Base-by-base conservation (phyloP, 169 alveolate genomes). In the Babesia caballi region DNA sequence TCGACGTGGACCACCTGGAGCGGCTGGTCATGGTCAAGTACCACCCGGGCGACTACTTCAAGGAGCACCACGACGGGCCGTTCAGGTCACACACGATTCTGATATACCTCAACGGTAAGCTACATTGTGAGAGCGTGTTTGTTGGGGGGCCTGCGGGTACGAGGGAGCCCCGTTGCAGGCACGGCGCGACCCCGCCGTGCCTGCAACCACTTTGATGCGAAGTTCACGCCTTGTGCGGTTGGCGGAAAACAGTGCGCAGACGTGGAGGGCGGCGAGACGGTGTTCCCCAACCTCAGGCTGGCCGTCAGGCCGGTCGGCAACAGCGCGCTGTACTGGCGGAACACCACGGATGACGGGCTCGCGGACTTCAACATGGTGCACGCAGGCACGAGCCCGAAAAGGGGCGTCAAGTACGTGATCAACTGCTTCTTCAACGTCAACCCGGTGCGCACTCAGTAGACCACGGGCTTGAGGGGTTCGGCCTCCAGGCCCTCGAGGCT, bases 11-110 rank as follows among this genome's bases (percentile, higher is more conserved):
- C 25, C 66, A 78, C 67, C 54, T 87, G 66, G 93, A 87, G 60
- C 85, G 82, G n/a, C 78, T 87, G 63, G 93, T 86, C 15, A 83
- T 87, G 84, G 93, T 87, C 49, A 82, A 83, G 67, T 87, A 87
- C 66, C 66, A 68, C 46, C 81, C 88, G 46, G 84, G 86, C 49
- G 89, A 87, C 81, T 87, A 87, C 56, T 87, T 87, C 73, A 87
- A 87, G 72, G 68, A 78, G 56, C 93, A 87, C 58, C 93, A 87
- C 66, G 93, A 87, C 56, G 93, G 93, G 4, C 49, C 90, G 21
- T 87, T 87, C 65, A 49, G 93, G 33, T 49, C 90, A 35, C 89
- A 82, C 36, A 87, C 93, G 25, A 73, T 87, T 33, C 56, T 87
- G 56, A 54, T 87, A 32, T 87, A 87, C 53, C 74, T 87, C 27